Evolutionary conservation across 108 stramenopile genomes (phyloP), one percentile per base, ranked within the genome.

Genomic region (Skeletonema grethae): DNA sequence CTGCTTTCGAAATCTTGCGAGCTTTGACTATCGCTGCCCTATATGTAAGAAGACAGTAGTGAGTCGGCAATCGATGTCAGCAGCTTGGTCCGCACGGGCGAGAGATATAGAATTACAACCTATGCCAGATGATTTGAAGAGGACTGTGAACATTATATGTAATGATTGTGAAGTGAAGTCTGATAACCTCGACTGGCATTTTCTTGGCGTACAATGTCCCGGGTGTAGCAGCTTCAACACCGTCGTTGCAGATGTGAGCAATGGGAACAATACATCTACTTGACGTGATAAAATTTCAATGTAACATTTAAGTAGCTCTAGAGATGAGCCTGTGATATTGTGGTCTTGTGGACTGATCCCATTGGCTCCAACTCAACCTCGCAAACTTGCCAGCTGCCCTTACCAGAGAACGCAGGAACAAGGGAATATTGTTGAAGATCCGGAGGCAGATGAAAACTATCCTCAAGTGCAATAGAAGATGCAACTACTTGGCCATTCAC

Each of bases 31-130:
- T 65, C 89, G 94, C 7, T 95, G 94, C 65, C 94, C 94, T 2
- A 90, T 95, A 69, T 95, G 94, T 66, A 92, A 95, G 74, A 92
- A 92, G 87, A 90, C 94, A 0, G 90, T 92, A 0, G 88, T 95
- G 20, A 80, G 80, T 18, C 81, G 85, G 41, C 73, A 84, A 55
- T 83, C 81, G 31, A 92, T 92, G 89, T 83, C 86, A 30, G 89
- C 89, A 12, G 89, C 90, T 3, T 92, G 93, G 93, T 82, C 87
- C 48, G 88, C 90, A 11, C 63, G 93, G 10, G 93, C 90, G 3
- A 66, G 90, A 34, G 94, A 95, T 67, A 95, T 95, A 80, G 87
- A 88, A 10, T 72, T 87, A 57, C 94, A 95, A 67, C 94, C 94
- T 55, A 95, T 95, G 94, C 94, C 91, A 7, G 66, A 69, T n/a